Percentiles rank a stretch among this genome's conserved stretches.
Evolutionary conservation across 768 basidiomycete genomes (phyloP).

Genomic region (Psilocybe subaeruginosa): DNA sequence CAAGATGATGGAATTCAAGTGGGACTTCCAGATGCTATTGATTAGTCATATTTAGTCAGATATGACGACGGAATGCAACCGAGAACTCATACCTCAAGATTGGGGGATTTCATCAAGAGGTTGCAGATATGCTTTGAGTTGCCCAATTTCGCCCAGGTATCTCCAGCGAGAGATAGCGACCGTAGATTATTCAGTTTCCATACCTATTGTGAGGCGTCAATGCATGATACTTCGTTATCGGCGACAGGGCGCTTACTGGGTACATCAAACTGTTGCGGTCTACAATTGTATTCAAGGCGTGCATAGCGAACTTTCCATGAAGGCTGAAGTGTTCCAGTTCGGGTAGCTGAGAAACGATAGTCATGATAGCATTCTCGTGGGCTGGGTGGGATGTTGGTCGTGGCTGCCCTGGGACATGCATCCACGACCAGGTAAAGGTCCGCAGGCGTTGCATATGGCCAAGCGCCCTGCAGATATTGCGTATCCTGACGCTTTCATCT

Average conservation of each 20-base stretch:
- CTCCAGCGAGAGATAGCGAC: conserved; percentile 30
- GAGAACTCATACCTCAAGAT: conserved; percentile 30
- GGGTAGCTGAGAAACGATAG: conserved; percentile 29
- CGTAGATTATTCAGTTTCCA: conserved; percentile 34
- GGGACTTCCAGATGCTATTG: conserved; percentile 47
- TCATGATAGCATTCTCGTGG: conserved; percentile 44
- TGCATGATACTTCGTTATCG: neutral
- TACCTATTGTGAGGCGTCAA: conserved; percentile 22
- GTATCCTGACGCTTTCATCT: conserved; percentile 35
- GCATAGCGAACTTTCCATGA: conserved; percentile 40
- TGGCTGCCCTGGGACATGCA: conserved; percentile 22
- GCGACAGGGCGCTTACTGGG: conserved; percentile 34
- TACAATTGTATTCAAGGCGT: conserved; percentile 30
- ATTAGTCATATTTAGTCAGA: neutral
- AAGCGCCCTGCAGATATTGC: conserved; percentile 43
- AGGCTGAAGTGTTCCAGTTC: conserved; percentile 38
- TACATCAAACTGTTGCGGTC: conserved; percentile 37
- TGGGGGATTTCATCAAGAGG: conserved; percentile 30
- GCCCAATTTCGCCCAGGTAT: conserved; percentile 31
- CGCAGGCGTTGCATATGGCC: conserved; percentile 43
- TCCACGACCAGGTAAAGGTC: conserved; percentile 48
- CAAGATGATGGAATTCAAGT: conserved; percentile 43
- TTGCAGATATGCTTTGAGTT: conserved; percentile 32
- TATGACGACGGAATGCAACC: neutral
- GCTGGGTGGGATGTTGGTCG: conserved; percentile 33